These are phyloP conservation scores for Zygosaccharomyces bailii DNA, from an alignment of 805 yeast species.

Conservation along the genomic window DNA sequence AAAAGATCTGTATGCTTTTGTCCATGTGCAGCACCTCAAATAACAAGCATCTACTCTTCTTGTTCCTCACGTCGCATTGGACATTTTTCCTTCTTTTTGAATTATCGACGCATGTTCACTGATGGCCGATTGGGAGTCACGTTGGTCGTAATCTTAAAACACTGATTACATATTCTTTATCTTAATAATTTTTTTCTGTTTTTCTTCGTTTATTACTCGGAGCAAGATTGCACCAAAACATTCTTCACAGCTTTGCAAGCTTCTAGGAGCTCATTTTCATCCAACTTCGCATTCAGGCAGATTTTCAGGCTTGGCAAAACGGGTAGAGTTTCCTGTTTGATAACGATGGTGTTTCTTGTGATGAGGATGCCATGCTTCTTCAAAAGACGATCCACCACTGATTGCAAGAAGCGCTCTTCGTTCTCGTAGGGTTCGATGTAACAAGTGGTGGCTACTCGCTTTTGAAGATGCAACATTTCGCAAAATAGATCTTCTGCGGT, in stretches of 20 bases:
- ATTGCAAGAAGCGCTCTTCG: slow-evolving; percentile 63
- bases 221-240: slow-evolving; percentile 2
- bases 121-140: no score
- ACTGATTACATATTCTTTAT: not conserved
- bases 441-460: slow-evolving; percentile 34
- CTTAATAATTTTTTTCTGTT: not conserved
- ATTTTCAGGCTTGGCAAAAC: slow-evolving; percentile 58
- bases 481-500: slow-evolving; percentile 30
- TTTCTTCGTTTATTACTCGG: not conserved
- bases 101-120: no score
- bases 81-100: not conserved
- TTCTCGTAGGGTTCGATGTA: slow-evolving; percentile 37
- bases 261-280: slow-evolving; percentile 42
- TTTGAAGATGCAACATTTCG: slow-evolving; percentile 27
- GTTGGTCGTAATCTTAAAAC: not conserved
- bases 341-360: slow-evolving; percentile 58
- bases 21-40: not conserved
- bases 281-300: slow-evolving; percentile 46
- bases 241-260: slow-evolving; percentile 35
- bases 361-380: slow-evolving; percentile 53
- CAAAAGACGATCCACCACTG: slow-evolving; percentile 57
- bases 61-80: not conserved
- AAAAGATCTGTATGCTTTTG: not conserved
- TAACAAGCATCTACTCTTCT: not conserved
- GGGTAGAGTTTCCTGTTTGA: slow-evolving; percentile 73